Conservation (phyloP, 2,329 filamentous ascomycete genomes). For the Akanthomyces uredinophilus region DNA sequence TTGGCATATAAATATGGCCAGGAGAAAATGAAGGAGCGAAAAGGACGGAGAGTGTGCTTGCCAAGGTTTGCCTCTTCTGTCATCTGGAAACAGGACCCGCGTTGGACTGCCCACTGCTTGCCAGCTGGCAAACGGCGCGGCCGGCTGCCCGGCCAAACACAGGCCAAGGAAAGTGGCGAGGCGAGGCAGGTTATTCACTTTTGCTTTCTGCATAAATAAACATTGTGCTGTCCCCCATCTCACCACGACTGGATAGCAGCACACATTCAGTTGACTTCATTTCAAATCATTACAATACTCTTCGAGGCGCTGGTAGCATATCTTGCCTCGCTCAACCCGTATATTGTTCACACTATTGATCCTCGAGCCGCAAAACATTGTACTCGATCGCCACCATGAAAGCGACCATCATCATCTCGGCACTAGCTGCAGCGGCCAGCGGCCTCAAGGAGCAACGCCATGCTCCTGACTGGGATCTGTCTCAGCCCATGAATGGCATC, state of each 20-base stretch:
- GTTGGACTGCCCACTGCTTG: conserved; percentile 4
- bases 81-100: conserved; percentile 9
- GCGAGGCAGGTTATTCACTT: background rate
- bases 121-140: conserved; percentile 12
- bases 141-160: conserved; percentile 7
- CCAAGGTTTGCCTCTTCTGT: conserved; percentile 11
- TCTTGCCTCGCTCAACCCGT: conserved; percentile 8
- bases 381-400: background rate
- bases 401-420: conserved; percentile 4
- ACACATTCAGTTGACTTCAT: conserved; percentile 11
- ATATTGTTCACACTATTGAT: conserved; percentile 1
- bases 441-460: conserved; percentile 12
- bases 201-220: conserved; percentile 13
- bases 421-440: background rate
- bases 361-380: background rate
- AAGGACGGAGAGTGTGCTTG: background rate
- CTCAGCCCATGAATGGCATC: conserved; percentile 33
- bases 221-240: background rate
- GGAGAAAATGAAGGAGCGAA: background rate
- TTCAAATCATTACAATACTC: conserved; percentile 9
- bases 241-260: background rate
- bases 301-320: conserved; percentile 3
- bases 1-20: background rate
- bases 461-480: conserved; percentile 27
- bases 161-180: background rate